Conservation (phyloP, 768 basidiomycete species). For the Boletus pseudo-olivaceus region DNA sequence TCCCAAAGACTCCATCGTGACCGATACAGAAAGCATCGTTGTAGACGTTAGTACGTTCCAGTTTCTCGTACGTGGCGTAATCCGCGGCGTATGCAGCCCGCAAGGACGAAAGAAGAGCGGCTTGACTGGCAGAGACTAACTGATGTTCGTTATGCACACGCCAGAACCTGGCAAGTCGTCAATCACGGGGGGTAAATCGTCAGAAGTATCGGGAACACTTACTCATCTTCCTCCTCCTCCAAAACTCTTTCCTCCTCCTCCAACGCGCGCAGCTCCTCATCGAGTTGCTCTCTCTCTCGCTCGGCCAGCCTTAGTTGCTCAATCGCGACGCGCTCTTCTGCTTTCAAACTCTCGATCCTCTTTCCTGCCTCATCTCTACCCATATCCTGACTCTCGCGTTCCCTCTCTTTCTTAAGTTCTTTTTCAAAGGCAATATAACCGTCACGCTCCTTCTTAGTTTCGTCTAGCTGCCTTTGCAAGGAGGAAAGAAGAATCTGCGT, state of each 20-base stretch:
- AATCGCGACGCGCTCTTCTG: constrained; percentile 64
- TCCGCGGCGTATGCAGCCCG: constrained; percentile 78
- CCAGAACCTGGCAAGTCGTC: constrained; percentile 64
- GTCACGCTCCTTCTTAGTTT: constrained; percentile 87
- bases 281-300: constrained; percentile 70
- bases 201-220: constrained; percentile 30
- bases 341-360: constrained; percentile 69
- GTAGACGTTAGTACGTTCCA: constrained; percentile 91
- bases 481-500: constrained; percentile 74
- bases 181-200: neutral
- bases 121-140: constrained; percentile 60
- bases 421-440: constrained; percentile 93
- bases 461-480: constrained; percentile 79
- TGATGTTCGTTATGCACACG: constrained; percentile 70
- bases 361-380: constrained; percentile 64
- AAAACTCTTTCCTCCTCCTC: constrained; percentile 76
- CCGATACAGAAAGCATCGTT: constrained; percentile 96
- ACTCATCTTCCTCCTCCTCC: constrained; percentile 84
- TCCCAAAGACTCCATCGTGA: constrained; percentile 92
- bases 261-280: constrained; percentile 63
- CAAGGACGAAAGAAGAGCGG: constrained; percentile 65
- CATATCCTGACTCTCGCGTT: constrained; percentile 60
- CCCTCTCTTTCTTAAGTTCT: constrained; percentile 78
- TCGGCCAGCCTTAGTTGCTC: constrained; percentile 77
- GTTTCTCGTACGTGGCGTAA: constrained; percentile 71